Conservation (phyloP, 495 filamentous ascomycete species). For the Saxophila tyrrhenica region DNA sequence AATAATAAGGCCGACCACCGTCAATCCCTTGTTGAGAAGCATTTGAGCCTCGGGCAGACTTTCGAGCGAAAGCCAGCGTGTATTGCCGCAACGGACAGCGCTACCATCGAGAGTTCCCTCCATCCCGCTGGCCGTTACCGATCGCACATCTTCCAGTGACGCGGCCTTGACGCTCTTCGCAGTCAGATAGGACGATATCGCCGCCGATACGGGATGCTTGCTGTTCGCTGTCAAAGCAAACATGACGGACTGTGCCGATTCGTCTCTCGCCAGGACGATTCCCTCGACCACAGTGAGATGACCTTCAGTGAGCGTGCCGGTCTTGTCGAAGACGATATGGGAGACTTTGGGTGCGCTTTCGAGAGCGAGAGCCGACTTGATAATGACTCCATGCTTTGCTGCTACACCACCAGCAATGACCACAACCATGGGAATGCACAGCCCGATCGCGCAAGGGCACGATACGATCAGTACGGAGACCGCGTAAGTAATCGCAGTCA, state of each 20-base stretch:
- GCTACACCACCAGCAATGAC: constrained; percentile 58
- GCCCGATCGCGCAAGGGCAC: constrained; percentile 71
- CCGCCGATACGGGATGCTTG: constrained; percentile 57
- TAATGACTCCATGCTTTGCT: constrained; percentile 55
- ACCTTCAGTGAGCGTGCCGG: constrained; percentile 62
- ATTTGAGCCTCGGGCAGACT: constrained; percentile 32
- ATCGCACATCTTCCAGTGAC: constrained; percentile 35
- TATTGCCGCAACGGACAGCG: constrained; percentile 48
- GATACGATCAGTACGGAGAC: constrained; percentile 66
- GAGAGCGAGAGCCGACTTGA: constrained; percentile 53
- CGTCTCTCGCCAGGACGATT: constrained; percentile 21
- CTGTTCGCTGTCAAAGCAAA: constrained; percentile 26
- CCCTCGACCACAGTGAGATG: constrained; percentile 40
- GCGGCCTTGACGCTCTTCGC: constrained; percentile 25
- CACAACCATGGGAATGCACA: constrained; percentile 73
- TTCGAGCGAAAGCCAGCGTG: constrained; percentile 44
- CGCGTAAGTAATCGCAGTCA: constrained; percentile 60
- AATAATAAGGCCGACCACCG: constrained; percentile 52
- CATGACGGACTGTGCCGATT: background rate
- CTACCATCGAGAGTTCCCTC: constrained; percentile 28
- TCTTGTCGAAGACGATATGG: constrained; percentile 77
- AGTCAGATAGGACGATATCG: too few species aligned
- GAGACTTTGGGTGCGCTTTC: constrained; percentile 51
- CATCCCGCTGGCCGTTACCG: constrained; percentile 43
- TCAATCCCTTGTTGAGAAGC: constrained; percentile 40